Evolutionary conservation across 805 yeast genomes (phyloP), one percentile per base, ranked within the genome.

Genomic region (Barnettozyma wickerhamii): DNA sequence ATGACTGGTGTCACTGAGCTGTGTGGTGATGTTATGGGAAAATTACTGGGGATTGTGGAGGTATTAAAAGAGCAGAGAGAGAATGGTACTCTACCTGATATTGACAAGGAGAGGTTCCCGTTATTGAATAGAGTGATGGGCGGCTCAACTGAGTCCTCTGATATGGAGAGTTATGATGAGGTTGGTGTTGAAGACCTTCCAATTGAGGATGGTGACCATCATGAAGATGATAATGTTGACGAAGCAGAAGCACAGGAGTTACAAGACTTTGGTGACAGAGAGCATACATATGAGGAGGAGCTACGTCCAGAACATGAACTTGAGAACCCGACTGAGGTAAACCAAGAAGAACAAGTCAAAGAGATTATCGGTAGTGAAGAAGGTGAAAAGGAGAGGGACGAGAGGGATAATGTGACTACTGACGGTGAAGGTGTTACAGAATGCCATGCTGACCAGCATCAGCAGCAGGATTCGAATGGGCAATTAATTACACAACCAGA

Each of bases 1-100:
- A 9, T 39, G 38, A 37, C 44, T 38, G 41, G 39, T 6, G 10
- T 48, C 2, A 26, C 30, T 10, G 34, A 19, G 18, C 7, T 40
- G 3, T 30, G 39, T 6, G 33, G 34, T 4, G 45, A 41, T 5
- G 39, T 59, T 2, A 42, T 48, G 24, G 46, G 59, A 40, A 50
- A 42, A 47, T 44, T 30, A 51, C 47, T 35, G 46, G 49, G 27
- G 19, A 28, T 42, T 20, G 38, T 42, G 5, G 44, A 37, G 4
- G 33, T 34, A 3, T 33, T 41, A 32, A 41, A 41, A 30, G 35
- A 33, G 7, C 26, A 26, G 14, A 41, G 42, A 36, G 18, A 28
- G 17, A 17, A 29, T 18, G 27, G 26, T 33, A 35, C 40, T 4
- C 23, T 19, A 14, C 37, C 42, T 24, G 36, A 27, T 2, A 30